A percentile compares a stretch with the other conserved stretches of the same genome.
Evolutionary conservation across 2,329 filamentous ascomycete genomes (phyloP).

Genomic region (Sarocladium strictum): DNA sequence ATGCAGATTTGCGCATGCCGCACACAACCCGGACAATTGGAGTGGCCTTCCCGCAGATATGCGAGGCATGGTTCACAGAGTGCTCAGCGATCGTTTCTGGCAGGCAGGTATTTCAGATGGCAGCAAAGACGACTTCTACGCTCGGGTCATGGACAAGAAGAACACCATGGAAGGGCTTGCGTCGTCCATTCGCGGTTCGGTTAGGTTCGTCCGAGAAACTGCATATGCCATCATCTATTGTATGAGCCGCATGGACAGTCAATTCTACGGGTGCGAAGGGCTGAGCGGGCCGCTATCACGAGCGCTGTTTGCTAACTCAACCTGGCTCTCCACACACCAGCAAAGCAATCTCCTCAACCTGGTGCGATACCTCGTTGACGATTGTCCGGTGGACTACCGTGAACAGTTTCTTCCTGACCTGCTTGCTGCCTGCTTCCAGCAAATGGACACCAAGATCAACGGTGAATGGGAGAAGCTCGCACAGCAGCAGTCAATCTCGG

Average conservation of each 20-base stretch:
- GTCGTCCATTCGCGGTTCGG: conserved; percentile 82
- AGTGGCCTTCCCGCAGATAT: conserved; percentile 67
- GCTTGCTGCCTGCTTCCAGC: conserved; percentile 72
- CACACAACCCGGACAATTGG: conserved; percentile 86
- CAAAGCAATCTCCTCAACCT: conserved; percentile 89
- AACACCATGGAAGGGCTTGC: conserved; percentile 87
- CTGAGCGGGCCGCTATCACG: conserved; percentile 77
- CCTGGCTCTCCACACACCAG: conserved; percentile 83
- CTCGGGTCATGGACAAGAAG: conserved; percentile 82
- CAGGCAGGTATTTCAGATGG: conserved; percentile 95
- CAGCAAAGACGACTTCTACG: conserved; percentile 95
- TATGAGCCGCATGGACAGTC: conserved; percentile 77
- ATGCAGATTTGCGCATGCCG: conserved; percentile 75
- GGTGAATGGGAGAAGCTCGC: conserved; percentile 79
- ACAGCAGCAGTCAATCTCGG: conserved; percentile 52
- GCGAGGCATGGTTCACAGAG: conserved; percentile 68
- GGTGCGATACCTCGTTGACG: conserved; percentile 81
- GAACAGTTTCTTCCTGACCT: conserved; percentile 80
- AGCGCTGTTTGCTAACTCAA: conserved; percentile 76
- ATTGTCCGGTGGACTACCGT: conserved; percentile 76
- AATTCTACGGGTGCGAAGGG: conserved; percentile 86
- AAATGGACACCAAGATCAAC: conserved; percentile 82
- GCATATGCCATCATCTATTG: conserved; percentile 93
- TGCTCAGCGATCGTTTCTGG: conserved; percentile 95
- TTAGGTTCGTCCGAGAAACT: conserved; percentile 85